Evolutionary conservation across 257 asterid genomes (phyloP), one percentile per base, ranked within the genome.

Genomic region (Lycium ferocissimum): DNA sequence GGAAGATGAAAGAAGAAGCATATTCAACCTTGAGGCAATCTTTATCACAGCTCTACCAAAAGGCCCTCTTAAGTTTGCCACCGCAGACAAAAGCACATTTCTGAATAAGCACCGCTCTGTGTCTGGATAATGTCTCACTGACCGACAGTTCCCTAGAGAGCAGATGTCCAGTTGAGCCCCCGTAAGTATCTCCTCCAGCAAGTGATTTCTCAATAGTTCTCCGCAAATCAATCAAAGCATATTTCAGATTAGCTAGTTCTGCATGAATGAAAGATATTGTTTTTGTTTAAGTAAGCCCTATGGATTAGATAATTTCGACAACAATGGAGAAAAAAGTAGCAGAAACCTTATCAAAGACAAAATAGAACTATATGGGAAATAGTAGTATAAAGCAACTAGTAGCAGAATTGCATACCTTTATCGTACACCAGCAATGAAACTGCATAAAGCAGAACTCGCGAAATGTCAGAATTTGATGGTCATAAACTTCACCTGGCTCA

Each of bases 11-110:
- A 53, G 82, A 76, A 18, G 65, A 51, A 53, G 63, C 63, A 14
- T 51, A 76, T 76, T 76, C 63, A 76, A 51, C 13, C 26, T 76
- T 51, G 82, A 14, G 82, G 47, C 3, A 76, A 76, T 76, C 43
- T 26, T 51, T 3, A 22, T 53, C 47, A 51, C 26, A 75, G 22
- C 5, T 76, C 82, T 26, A 51, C 0, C 2, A 47, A 26, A 51
- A 51, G 20, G 26, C 82, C 13, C 63, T 76, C 81, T 20, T 12
- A 76, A 76, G 63, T 1, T 26, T 17, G 1, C 15, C 38, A 7
- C n/a, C 20, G 3, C 81, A 75, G 18, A 20, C 43, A 75, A 75
- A 47, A 13, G 45, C 22, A 76, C 63, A 76, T 76, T 51, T 76
- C 82, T 51, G 63, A 76, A 76, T 51, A 76, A 76, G 47, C 63